Percentiles rank a stretch among this genome's conserved stretches.
Conservation (phyloP, 257 asterid species). For the Solanum sejunctum region DNA sequence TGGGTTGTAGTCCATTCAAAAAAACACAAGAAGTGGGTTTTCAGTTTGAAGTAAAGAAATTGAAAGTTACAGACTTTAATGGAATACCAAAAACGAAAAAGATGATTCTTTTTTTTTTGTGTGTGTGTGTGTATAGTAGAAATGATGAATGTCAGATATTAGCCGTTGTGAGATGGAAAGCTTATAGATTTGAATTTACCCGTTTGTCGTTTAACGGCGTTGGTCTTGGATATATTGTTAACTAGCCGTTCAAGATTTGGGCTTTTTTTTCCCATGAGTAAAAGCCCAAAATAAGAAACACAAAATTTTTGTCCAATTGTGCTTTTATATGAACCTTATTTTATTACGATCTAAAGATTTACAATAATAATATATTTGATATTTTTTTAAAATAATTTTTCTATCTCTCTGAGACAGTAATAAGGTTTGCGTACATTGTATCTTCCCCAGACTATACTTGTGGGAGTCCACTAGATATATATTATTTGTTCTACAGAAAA, state of each 20-base stretch:
- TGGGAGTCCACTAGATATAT: no score
- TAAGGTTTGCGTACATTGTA: no score
- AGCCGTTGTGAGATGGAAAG: slow-evolving; percentile 11
- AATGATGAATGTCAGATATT: background rate
- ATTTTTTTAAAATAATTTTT: no score
- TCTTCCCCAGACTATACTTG: no score
- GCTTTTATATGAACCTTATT: no score
- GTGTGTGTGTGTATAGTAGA: background rate
- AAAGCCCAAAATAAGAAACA: background rate
- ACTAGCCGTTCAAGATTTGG: background rate
- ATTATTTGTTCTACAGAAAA: no score
- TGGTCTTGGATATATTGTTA: slow-evolving; percentile 5
- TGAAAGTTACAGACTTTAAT: background rate
- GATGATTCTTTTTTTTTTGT: background rate
- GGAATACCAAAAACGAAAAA: background rate
- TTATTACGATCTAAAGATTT: no score
- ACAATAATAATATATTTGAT: no score
- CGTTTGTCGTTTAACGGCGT: slow-evolving; percentile 8
- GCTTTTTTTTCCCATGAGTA: background rate
- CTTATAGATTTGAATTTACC: slow-evolving; percentile 4
- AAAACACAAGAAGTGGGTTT: background rate
- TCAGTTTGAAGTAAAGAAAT: background rate
- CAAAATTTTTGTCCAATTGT: background rate
- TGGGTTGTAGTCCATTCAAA: background rate
- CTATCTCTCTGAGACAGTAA: no score